Evolutionary conservation across 2,329 filamentous ascomycete genomes (phyloP), one percentile per base, ranked within the genome.

Genomic region (Emmonsiellopsis sp.): DNA sequence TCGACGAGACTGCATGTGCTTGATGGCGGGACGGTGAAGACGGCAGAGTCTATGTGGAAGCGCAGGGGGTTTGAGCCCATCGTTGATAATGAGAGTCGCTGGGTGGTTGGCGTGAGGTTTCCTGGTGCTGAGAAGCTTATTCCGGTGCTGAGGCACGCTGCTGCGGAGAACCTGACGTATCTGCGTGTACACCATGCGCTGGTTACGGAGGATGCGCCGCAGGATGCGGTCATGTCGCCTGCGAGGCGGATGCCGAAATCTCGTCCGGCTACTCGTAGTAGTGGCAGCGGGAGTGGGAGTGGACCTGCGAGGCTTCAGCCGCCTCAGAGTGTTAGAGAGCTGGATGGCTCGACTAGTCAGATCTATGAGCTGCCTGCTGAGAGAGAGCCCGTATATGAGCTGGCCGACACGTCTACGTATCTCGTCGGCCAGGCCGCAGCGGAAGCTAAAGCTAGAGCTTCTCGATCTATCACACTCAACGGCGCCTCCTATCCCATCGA

Each of bases 111-210:
- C n/a, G 37, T 57, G 16, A 61, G 58, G 8, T 65, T 76, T 51
- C 76, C 77, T 4, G 76, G 78, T 3, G 73, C 75, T 2, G 78
- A 80, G 55, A 81, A 80, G 59, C 67, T 83, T 5, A 75, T 76
- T 16, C 76, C 79, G 1, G 62, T 78, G 1, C 60, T 83, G 26
- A 71, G 71, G 7, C 69, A 73, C 16, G 67, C 68, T 55, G 77
- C 75, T 7, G 70, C 72, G 7, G 68, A 76, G 1, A 73, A 69
- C 30, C 54, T 83, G 59, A 77, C 72, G 2, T 81, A 80, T 60
- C 62, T 84, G 9, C 72, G 80, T 41, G 70, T 80, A 30, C 77
- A 82, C 54, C 79, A 82, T 65, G 68, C 73, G 32, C 61, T 83
- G 13, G 64, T 81, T 37, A 82, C 79, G 0, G 68, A 76, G 54